Conservation (phyloP, 352 stramenopile genomes). For the Phytophthora colocasiae region DNA sequence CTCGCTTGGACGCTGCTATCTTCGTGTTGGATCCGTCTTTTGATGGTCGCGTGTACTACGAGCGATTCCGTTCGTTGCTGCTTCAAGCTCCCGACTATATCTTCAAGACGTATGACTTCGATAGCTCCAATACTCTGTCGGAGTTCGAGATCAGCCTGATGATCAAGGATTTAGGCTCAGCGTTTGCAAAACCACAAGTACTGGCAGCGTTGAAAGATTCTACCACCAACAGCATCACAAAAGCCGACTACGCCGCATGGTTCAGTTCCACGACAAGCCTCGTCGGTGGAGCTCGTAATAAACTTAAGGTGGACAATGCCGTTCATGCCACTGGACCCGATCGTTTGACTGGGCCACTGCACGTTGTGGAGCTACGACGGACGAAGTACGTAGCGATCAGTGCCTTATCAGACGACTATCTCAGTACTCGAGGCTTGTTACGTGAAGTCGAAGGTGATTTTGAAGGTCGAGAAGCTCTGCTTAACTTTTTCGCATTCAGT, state of each 20-base stretch:
- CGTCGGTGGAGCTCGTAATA: slow-evolving; percentile 53
- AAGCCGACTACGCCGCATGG: slow-evolving; percentile 61
- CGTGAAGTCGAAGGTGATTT: slow-evolving; percentile 85
- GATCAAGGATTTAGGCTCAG: slow-evolving; percentile 63
- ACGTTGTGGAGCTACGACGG: slow-evolving; percentile 89
- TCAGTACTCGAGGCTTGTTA: slow-evolving; percentile 77
- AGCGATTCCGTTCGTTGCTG: slow-evolving; percentile 56
- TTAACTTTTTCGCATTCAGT: slow-evolving; percentile 78
- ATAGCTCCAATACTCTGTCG: slow-evolving; percentile 59
- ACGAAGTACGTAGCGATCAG: slow-evolving; percentile 96
- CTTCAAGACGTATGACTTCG: slow-evolving; percentile 82
- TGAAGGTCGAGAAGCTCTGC: slow-evolving; percentile 73
- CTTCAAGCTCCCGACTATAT: slow-evolving; percentile 60
- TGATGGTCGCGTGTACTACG: slow-evolving; percentile 84
- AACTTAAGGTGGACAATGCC: slow-evolving; percentile 93
- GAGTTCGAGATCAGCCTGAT: slow-evolving; percentile 73
- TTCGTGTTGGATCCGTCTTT: slow-evolving; percentile 85
- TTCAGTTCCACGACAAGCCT: slow-evolving; percentile 72
- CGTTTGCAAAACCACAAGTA: slow-evolving; percentile 48
- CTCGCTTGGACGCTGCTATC: slow-evolving; percentile 65
- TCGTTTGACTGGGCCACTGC: slow-evolving; percentile 88
- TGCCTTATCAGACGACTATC: slow-evolving; percentile 90
- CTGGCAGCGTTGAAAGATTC: slow-evolving; percentile 51
- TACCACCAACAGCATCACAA: slow-evolving; percentile 47
- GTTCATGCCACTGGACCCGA: slow-evolving; percentile 93